Evolutionary conservation across 768 basidiomycete species (phyloP).

Genomic region (Candolleomyces efflorescens): DNA sequence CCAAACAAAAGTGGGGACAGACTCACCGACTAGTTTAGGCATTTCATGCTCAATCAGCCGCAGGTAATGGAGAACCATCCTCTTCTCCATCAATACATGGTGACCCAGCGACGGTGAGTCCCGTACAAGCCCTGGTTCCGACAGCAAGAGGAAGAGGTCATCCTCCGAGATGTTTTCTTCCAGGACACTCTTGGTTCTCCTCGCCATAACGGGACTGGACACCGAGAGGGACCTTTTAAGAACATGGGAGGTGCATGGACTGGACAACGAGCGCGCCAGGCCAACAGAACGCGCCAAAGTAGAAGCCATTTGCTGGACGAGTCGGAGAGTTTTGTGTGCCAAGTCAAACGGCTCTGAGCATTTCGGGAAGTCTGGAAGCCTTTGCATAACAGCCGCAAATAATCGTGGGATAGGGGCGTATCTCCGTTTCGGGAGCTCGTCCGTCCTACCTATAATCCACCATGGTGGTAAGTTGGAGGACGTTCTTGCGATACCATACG

Average conservation of each 20-base stretch:
- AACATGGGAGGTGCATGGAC: neutral
- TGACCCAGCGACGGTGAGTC: constrained; percentile 73
- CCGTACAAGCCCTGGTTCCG: constrained; percentile 43
- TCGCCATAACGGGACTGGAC: constrained; percentile 15
- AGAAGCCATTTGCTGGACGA: constrained; percentile 9
- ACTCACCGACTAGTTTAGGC: constrained; percentile 76
- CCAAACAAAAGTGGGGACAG: neutral
- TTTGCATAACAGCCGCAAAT: constrained; percentile 4
- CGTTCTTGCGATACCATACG: neutral
- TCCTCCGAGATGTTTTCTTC: constrained; percentile 39
- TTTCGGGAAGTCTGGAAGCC: neutral
- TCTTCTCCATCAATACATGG: constrained; percentile 66
- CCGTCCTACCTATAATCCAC: constrained; percentile 10
- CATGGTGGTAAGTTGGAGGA: constrained; percentile 48
- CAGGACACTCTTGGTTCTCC: constrained; percentile 19
- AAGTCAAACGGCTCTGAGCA: neutral
- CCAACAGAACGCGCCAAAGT: constrained; percentile 7
- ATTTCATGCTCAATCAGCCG: constrained; percentile 87
- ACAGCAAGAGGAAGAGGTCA: constrained; percentile 39
- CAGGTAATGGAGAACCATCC: constrained; percentile 71
- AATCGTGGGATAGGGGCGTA: constrained; percentile 11
- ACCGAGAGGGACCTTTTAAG: constrained; percentile 1
- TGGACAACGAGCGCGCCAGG: constrained; percentile 1
- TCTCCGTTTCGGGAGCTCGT: neutral
- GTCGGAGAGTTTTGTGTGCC: constrained; percentile 4